phyloP scores from a whole-genome alignment of 768 basidiomycete species.

The Suillus americanus region DNA sequence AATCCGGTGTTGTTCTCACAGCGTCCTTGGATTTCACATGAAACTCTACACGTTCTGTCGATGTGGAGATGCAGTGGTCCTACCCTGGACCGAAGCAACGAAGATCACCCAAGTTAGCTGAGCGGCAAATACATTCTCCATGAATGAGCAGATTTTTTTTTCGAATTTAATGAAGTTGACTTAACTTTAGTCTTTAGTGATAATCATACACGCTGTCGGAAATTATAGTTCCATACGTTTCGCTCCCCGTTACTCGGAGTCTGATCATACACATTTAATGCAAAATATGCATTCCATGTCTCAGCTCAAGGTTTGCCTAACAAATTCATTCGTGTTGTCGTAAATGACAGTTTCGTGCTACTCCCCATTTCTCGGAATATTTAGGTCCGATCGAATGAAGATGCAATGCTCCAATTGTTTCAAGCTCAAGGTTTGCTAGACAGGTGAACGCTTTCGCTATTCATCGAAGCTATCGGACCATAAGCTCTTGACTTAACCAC shows the following conservation, averaged over 20 bases:
- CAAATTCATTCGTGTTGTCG: not conserved
- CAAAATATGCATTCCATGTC: too few species aligned
- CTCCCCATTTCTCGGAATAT: not conserved
- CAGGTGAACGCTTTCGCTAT: not conserved
- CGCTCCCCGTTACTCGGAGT: not conserved
- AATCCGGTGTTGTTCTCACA: not conserved
- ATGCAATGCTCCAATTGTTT: not conserved
- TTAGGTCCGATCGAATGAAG: not conserved
- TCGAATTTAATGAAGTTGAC: slow-evolving; percentile 3
- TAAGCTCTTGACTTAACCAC: not conserved
- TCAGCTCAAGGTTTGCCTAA: not conserved
- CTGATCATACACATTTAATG: not conserved
- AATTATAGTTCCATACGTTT: slow-evolving; percentile 2
- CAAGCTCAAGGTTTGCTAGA: slow-evolving; percentile 2
- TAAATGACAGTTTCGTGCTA: not conserved
- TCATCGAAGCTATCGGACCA: not conserved
- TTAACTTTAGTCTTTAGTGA: slow-evolving; percentile 10
- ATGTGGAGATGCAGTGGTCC: not conserved
- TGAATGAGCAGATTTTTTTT: not conserved
- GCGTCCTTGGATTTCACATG: not conserved
- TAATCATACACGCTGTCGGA: not conserved
- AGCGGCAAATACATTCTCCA: not conserved
- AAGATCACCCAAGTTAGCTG: not conserved
- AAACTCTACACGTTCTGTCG: not conserved
- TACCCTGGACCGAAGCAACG: not conserved